A percentile compares a stretch with the other conserved stretches of the same genome.
Evolutionary conservation across 2,329 filamentous ascomycete genomes (phyloP).

Genomic region (Cladosporium austrohemisphaericum): DNA sequence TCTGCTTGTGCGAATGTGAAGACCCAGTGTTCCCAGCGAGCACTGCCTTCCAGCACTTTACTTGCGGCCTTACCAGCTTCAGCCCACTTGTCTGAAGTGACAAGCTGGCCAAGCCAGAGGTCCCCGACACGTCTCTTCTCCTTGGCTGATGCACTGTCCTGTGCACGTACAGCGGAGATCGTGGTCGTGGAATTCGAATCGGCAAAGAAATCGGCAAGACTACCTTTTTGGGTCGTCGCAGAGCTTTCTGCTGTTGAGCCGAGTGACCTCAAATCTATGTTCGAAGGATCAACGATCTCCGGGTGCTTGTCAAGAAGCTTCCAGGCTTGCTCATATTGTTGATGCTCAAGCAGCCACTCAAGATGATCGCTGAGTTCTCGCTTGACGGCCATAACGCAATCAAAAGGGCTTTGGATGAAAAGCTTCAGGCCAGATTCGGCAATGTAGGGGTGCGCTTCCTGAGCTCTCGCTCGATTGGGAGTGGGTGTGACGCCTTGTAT

Average conservation of each 20-base stretch:
- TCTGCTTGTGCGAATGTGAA: slow-evolving; percentile 84
- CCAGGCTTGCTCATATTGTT: slow-evolving; percentile 83
- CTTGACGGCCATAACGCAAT: slow-evolving; percentile 89
- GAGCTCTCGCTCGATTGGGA: slow-evolving; percentile 24
- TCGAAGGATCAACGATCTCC: slow-evolving; percentile 52
- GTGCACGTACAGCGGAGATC: slow-evolving; percentile 55
- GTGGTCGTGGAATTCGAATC: slow-evolving; percentile 60
- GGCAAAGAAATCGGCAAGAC: slow-evolving; percentile 47
- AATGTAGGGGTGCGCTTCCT: slow-evolving; percentile 45
- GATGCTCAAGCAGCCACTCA: slow-evolving; percentile 76
- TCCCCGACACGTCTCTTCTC: slow-evolving; percentile 92
- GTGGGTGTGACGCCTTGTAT: slow-evolving; percentile 28
- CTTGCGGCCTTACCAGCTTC: slow-evolving; percentile 76
- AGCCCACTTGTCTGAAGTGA: slow-evolving; percentile 70
- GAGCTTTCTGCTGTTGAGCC: slow-evolving; percentile 41
- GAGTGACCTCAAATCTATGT: slow-evolving; percentile 35
- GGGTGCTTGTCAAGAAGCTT: slow-evolving; percentile 84
- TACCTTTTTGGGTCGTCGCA: slow-evolving; percentile 36
- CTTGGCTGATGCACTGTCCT: slow-evolving; percentile 61
- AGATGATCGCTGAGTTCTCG: slow-evolving; percentile 83
- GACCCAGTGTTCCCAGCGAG: slow-evolving; percentile 93
- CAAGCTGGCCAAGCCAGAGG: slow-evolving; percentile 84
- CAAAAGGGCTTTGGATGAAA: slow-evolving; percentile 93
- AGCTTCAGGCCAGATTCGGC: slow-evolving; percentile 66
- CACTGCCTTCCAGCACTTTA: slow-evolving; percentile 73